Conservation (phyloP, 140 eudicot genomes). For the Bidens hawaiensis region DNA sequence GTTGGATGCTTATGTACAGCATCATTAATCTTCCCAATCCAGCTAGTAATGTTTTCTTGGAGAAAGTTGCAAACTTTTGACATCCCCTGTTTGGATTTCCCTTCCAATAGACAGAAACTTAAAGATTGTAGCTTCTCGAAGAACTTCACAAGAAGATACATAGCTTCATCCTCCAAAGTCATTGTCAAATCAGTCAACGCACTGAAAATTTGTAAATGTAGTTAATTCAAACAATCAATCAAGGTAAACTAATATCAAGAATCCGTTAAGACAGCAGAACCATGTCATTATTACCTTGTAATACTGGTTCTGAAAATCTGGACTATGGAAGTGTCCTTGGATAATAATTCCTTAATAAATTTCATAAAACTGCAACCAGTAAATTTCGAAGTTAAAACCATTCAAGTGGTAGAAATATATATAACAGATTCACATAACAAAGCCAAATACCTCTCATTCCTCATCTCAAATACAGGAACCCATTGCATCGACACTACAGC, state of each 20-base stretch:
- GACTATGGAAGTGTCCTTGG: constrained; percentile 50
- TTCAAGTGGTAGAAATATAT: not conserved
- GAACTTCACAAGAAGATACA: constrained; percentile 47
- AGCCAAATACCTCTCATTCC: constrained; percentile 46
- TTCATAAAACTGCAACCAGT: constrained; percentile 54
- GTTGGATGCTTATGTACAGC: constrained; percentile 26
- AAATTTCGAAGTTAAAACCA: constrained; percentile 6
- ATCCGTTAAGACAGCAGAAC: not conserved
- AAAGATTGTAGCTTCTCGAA: constrained; percentile 51
- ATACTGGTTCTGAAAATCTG: constrained; percentile 47
- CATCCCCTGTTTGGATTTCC: constrained; percentile 31
- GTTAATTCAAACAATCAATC: not conserved
- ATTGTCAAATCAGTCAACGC: constrained; percentile 51
- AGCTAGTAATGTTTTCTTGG: constrained; percentile 34
- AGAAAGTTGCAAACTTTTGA: constrained; percentile 26
- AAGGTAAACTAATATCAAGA: not conserved
- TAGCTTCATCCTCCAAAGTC: constrained; percentile 47
- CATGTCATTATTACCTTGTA: constrained; percentile 35
- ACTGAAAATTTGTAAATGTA: constrained; percentile 39
- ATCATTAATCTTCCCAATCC: constrained; percentile 47
- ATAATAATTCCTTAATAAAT: constrained; percentile 53
- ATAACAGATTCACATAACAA: not conserved
- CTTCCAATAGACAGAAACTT: constrained; percentile 32
- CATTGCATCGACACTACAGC: constrained; percentile 49
- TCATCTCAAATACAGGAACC: constrained; percentile 60